Conservation (phyloP, 2,329 filamentous ascomycete species). For the Arachnopeziza araneosa region DNA sequence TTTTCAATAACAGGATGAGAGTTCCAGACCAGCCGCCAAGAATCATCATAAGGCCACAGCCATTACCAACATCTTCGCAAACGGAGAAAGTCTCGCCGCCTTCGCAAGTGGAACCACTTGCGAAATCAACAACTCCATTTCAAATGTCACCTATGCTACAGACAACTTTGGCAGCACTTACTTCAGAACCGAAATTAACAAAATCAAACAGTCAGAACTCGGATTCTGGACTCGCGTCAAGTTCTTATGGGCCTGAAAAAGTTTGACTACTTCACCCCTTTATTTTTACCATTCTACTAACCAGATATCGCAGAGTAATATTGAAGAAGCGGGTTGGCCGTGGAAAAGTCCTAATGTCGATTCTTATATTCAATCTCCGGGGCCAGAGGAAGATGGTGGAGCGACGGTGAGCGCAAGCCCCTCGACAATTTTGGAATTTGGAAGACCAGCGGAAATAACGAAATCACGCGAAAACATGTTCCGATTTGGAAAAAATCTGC, state of each 20-base stretch:
- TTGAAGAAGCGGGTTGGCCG: not conserved
- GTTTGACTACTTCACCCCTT: not conserved
- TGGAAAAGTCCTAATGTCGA: not conserved
- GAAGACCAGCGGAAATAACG: not conserved
- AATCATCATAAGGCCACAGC: no score
- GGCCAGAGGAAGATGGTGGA: slow-evolving; percentile 7
- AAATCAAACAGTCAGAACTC: no score
- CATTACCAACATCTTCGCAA: no score
- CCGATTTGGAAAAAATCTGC: not conserved
- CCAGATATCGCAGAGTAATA: not conserved
- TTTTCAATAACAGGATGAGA: no score
- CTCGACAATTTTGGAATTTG: not conserved
- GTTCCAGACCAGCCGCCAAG: no score
- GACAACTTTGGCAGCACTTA: no score
- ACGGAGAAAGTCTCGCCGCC: no score
- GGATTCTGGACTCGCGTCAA: no score
- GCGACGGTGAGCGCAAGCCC: slow-evolving; percentile 4
- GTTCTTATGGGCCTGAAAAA: no score
- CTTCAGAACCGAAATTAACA: no score
- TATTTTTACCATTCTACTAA: not conserved
- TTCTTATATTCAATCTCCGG: slow-evolving; percentile 2
- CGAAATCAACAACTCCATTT: not conserved
- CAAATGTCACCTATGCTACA: no score
- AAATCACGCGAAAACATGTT: not conserved
- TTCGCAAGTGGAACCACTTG: not conserved